These are phyloP conservation scores for Aspergillus sp. DNA, from an alignment of 2,329 filamentous ascomycete genomes.

Conservation along the genomic window DNA sequence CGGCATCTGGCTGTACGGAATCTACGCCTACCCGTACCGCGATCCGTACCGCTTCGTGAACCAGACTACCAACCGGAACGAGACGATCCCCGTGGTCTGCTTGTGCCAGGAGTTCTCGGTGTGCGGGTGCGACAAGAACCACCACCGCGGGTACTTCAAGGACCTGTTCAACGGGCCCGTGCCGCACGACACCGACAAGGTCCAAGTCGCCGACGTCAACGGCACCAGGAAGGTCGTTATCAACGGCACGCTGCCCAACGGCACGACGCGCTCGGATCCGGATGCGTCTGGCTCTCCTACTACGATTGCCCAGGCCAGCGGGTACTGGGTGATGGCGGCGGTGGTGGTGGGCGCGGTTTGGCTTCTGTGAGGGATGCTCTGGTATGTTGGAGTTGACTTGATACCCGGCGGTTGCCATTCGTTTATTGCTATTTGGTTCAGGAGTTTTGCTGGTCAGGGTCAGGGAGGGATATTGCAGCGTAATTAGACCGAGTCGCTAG, in stretches of 20 bases:
- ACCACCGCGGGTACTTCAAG: conserved; percentile 35
- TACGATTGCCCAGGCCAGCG: conserved; percentile 23
- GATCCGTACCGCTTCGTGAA: conserved; percentile 41
- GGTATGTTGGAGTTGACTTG: not conserved
- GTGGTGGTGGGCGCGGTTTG: conserved; percentile 27
- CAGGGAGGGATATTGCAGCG: too few species aligned
- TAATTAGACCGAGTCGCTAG: too few species aligned
- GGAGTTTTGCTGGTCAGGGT: not conserved
- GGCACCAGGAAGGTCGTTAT: conserved; percentile 37
- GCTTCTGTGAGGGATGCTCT: conserved; percentile 12
- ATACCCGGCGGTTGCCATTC: conserved; percentile 1
- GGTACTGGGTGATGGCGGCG: conserved; percentile 35
- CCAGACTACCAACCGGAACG: conserved; percentile 37
- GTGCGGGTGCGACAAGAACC: conserved; percentile 50
- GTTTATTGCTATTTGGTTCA: too few species aligned
- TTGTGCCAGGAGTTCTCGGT: conserved; percentile 45
- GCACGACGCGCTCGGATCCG: conserved; percentile 27
- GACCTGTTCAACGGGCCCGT: conserved; percentile 34
- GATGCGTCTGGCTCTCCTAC: conserved; percentile 11
- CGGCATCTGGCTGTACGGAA: conserved; percentile 47
- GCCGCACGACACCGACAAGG: conserved; percentile 29
- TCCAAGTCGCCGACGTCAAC: conserved; percentile 32
- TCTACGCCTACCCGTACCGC: conserved; percentile 47
- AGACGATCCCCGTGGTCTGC: conserved; percentile 46
- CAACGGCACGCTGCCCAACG: conserved; percentile 40